Conservation (phyloP, 495 filamentous ascomycete genomes). For the Penicillium malachiteum region DNA sequence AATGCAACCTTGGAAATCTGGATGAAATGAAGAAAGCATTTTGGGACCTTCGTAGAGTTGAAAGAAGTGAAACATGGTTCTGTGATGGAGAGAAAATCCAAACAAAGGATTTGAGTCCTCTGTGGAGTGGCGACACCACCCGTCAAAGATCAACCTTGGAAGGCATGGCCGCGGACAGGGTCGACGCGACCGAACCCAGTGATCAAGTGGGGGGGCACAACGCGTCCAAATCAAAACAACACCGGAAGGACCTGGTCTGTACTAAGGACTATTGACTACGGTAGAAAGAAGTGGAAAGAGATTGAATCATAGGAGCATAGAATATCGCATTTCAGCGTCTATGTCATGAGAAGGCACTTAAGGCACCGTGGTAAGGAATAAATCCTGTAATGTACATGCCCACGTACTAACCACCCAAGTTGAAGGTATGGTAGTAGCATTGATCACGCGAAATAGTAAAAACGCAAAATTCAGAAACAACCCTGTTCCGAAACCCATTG, state of each 20-base stretch:
- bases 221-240: background rate
- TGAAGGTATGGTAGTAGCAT: constrained; percentile 35
- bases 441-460: constrained; percentile 34
- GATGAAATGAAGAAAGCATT: too few species aligned
- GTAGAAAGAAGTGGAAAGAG: constrained; percentile 10
- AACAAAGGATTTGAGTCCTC: too few species aligned
- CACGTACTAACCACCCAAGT: constrained; percentile 41
- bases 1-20: too few species aligned
- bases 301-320: constrained; percentile 30
- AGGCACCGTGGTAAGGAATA: constrained; percentile 31
- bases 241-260: too few species aligned
- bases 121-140: too few species aligned
- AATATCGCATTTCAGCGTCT: constrained; percentile 39
- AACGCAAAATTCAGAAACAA: constrained; percentile 38
- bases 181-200: too few species aligned
- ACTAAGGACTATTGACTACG: too few species aligned
- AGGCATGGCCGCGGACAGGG: too few species aligned
- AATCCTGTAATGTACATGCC: constrained; percentile 46
- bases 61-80: background rate
- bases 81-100: too few species aligned
- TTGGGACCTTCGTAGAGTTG: background rate
- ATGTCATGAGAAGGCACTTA: constrained; percentile 42
- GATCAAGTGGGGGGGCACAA: background rate
- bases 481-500: constrained; percentile 46
- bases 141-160: too few species aligned